Conservation (phyloP, 2,329 filamentous ascomycete genomes). For the Rhynchosporium agropyri region DNA sequence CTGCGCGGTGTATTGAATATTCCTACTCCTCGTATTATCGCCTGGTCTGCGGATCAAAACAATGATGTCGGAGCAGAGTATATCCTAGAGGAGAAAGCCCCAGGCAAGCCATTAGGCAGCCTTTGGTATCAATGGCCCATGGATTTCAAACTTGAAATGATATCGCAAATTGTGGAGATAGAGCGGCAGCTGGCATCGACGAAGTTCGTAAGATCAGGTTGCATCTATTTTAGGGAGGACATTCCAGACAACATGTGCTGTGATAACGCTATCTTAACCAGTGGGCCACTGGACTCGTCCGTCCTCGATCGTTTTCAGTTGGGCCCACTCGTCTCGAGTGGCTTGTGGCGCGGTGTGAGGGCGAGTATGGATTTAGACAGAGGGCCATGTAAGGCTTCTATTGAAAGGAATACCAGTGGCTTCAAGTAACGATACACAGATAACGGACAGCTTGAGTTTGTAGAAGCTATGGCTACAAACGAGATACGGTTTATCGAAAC, state of each 20-base stretch:
- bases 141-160: conserved; percentile 21
- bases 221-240: conserved; percentile 28
- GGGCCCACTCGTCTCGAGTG: conserved; percentile 21
- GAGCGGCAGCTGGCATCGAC: conserved; percentile 25
- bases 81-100: not conserved
- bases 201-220: conserved; percentile 26
- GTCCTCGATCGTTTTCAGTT: conserved; percentile 20
- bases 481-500: no score
- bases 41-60: conserved; percentile 5
- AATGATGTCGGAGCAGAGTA: not conserved
- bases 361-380: not conserved
- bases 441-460: no score
- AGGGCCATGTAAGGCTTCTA: not conserved
- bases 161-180: conserved; percentile 27
- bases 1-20: conserved; percentile 1
- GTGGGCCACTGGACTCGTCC: conserved; percentile 13
- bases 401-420: not conserved
- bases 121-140: conserved; percentile 23
- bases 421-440: no score
- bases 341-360: conserved; percentile 13
- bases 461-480: no score
- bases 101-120: conserved; percentile 2
- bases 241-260: conserved; percentile 17
- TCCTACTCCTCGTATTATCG: conserved; percentile 1
- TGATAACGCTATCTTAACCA: conserved; percentile 15